Evolutionary conservation across 2,329 filamentous ascomycete species (phyloP).

Genomic region (Ophiostoma angusticollis): DNA sequence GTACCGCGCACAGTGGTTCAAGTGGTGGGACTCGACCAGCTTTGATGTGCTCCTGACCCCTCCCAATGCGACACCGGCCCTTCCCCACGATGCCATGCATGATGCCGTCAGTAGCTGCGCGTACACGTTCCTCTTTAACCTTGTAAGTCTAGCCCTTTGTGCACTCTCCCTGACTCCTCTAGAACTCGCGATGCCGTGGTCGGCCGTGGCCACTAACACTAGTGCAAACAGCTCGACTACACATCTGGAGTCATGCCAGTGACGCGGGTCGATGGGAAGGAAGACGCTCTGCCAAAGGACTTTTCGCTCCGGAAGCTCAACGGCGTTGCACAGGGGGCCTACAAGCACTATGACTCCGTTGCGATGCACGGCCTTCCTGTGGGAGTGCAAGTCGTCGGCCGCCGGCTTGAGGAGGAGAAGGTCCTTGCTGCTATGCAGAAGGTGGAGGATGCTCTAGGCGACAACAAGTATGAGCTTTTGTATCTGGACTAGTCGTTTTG

Average conservation of each 20-base stretch:
- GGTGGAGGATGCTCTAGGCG: slow-evolving; percentile 60
- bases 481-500: slow-evolving; percentile 28
- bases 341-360: slow-evolving; percentile 69
- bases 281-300: slow-evolving; percentile 50
- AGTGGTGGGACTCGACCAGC: slow-evolving; percentile 65
- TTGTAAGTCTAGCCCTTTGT: slow-evolving; percentile 38
- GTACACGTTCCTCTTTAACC: slow-evolving; percentile 87
- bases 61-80: slow-evolving; percentile 81
- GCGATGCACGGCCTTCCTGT: slow-evolving; percentile 84
- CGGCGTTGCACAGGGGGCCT: slow-evolving; percentile 68
- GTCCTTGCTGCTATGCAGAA: slow-evolving; percentile 69
- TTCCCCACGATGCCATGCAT: slow-evolving; percentile 77
- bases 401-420: slow-evolving; percentile 75
- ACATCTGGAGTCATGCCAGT: slow-evolving; percentile 71
- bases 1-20: slow-evolving; percentile 67
- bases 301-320: slow-evolving; percentile 57
- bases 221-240: slow-evolving; percentile 58
- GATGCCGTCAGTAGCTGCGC: slow-evolving; percentile 77
- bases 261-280: slow-evolving; percentile 61
- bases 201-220: slow-evolving; percentile 3
- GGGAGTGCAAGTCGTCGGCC: slow-evolving; percentile 70
- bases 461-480: slow-evolving; percentile 39
- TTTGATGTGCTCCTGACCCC: slow-evolving; percentile 71
- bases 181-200: background rate
- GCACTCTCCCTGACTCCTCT: background rate